Evolutionary conservation across 257 asterid species (phyloP), one percentile per base, ranked within the genome.

Genomic region (Misopates orontium): DNA sequence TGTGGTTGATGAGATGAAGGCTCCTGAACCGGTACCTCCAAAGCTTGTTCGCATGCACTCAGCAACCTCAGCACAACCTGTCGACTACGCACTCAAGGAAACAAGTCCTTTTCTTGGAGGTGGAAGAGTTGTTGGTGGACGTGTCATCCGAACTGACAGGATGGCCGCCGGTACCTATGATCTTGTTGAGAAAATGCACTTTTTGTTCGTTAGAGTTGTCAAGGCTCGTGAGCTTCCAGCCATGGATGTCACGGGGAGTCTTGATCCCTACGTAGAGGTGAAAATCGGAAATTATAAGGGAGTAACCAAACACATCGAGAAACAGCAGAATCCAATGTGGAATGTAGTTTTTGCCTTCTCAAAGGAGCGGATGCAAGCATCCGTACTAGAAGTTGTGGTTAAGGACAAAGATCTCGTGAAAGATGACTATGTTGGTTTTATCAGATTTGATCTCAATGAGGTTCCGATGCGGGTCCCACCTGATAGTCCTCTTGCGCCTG

Each of bases 101-200:
- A 91, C 96, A 8, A 89, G 98, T 40, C 96, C 98, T 2, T 87
- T 82, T 56, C 91, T 91, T 22, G 96, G 98, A 21, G 96, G 98
- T 52, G 98, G 95, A 7, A 81, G 83, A 25, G 80, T 91, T 60
- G 91, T 91, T 21, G 96, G 96, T 1, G 96, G 98, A 17, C 90
- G 88, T 56, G 96, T 91, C 66, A 80, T 91, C 56, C 84, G 85
- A 39, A 75, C 85, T 2, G 82, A 85, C 62, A 76, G 84, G 75
- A 70, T 71, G 21, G 71, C 83, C 56, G 84, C 70, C 2, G 84
- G 84, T 52, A 87, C 96, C 10, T 91, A 91, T 4, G 95, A 91
- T 73, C 96, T 91, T 55, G 96, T 91, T 44, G 98, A 91, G 84
- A 85, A 87, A 73, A 88, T 91, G 96, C 90, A 89, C 53, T 91